These are phyloP conservation scores for Dactylellina cionopaga DNA, from an alignment of 2,329 filamentous ascomycete genomes.

Conservation along the genomic window DNA sequence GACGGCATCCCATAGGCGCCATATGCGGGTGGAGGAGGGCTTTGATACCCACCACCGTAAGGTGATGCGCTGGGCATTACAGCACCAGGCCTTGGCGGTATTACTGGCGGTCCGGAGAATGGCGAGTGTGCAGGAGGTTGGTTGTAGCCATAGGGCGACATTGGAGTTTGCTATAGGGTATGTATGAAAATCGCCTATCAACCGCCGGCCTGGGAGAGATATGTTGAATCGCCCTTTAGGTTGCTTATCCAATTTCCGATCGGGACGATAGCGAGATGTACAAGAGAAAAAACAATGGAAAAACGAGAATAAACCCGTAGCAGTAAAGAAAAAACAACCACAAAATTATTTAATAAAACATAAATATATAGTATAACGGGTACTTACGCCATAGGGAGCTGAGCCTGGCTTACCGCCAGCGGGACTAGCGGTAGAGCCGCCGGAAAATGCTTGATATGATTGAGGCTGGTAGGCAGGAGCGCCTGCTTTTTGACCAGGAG, in stretches of 20 bases:
- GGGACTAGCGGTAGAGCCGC: too few species aligned
- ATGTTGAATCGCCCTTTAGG: conserved; percentile 51
- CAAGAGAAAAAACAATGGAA: background rate
- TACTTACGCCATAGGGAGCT: conserved; percentile 52
- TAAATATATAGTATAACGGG: conserved; percentile 9
- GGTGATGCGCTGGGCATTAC: background rate
- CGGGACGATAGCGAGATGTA: conserved; percentile 31
- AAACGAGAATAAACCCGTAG: conserved; percentile 11
- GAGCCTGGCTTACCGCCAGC: conserved; percentile 29
- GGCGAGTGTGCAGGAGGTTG: conserved; percentile 16
- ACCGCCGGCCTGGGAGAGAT: conserved; percentile 47
- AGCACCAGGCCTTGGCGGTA: conserved; percentile 40
- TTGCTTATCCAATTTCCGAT: conserved; percentile 50
- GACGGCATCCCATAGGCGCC: conserved; percentile 28
- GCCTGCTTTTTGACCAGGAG: conserved; percentile 31
- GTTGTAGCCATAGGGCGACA: conserved; percentile 32
- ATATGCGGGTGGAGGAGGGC: conserved; percentile 21
- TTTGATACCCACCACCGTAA: conserved; percentile 46
- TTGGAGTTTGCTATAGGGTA: conserved; percentile 47
- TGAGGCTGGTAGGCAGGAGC: conserved; percentile 34
- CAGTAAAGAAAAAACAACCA: background rate
- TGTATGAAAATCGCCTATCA: conserved; percentile 48
- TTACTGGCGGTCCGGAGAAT: conserved; percentile 33
- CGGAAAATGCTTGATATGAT: conserved; percentile 38
- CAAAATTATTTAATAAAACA: too few species aligned